Base-by-base conservation (phyloP, 2,329 filamentous ascomycete genomes). In the Verticillium albo-atrum region DNA sequence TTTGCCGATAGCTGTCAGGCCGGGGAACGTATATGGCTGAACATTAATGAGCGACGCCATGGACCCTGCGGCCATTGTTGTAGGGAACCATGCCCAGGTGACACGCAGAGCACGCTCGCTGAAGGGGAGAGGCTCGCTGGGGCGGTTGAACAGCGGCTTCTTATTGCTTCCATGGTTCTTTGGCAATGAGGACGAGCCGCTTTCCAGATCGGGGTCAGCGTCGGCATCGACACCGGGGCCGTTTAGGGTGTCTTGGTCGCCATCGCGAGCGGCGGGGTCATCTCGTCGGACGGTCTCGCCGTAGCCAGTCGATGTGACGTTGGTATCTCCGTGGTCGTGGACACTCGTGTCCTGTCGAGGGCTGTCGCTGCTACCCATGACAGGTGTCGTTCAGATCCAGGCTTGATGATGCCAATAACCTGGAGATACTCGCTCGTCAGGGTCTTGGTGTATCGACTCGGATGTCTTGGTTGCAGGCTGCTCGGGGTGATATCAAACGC, bases 1-100 rank as follows among this genome's bases (percentile, higher is more conserved):
- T 12, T 74, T 66, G 15, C 78, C 80, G 60, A 82, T 78, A 0
- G 71, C 74, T 12, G 75, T 67, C 12, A 82, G 70, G 3, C 79
- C 79, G 4, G 50, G 62, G 59, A 81, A 81, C 6, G 71, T 73
- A 66, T 75, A 81, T 4, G 80, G 79, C 23, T 67, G 63, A 15
- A 68, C 62, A 7, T 58, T 58, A 32, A 71, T 60, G 25, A 71
- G 57, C 7, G 63, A 64, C n/a, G 69, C 67, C 47, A 71, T 58
- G 20, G 65, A 64, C 6, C 69, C 69, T 23, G 69, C 71, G 1
- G 69, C 68, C 68, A 71, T 71, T 25, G 61, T 69, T 50, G 61
- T 63, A 34, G 67, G 62, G 61, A 71, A 71, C 68, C 68, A 70
- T 1, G 62, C 60, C 68, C 68, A 70, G 17, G 68, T 69, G 65